These are phyloP conservation scores for Theileria luwenshuni DNA, from an alignment of 169 alveolate genomes.

Conservation along the genomic window DNA sequence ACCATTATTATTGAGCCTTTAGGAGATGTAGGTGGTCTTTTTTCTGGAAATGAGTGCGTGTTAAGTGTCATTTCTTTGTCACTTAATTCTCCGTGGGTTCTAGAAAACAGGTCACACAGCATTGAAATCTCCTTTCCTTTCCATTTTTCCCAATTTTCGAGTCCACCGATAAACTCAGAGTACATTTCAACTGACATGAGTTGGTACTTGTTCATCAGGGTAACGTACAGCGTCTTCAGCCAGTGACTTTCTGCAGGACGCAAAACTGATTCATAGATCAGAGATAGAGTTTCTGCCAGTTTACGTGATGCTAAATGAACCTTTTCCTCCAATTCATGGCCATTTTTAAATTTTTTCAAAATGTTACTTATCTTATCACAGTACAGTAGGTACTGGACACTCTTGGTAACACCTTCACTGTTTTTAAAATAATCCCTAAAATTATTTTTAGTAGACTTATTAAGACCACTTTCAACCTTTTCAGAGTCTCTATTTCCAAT, in stretches of 20 bases:
- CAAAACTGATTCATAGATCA: not conserved
- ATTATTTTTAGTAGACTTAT: too few species aligned
- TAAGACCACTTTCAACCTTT: not conserved
- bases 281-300: not conserved
- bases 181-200: slow-evolving; percentile 5
- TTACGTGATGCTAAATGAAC: not conserved
- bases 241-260: not conserved
- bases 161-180: not conserved
- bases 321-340: not conserved
- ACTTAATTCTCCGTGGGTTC: not conserved
- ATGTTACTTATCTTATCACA: not conserved
- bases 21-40: too few species aligned
- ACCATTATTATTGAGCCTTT: too few species aligned
- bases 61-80: too few species aligned
- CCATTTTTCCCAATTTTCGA: slow-evolving; percentile 13
- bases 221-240: slow-evolving; percentile 22
- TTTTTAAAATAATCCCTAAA: too few species aligned
- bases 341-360: not conserved
- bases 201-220: slow-evolving; percentile 21
- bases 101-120: slow-evolving; percentile 33
- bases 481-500: not conserved
- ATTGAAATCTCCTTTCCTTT: slow-evolving; percentile 37
- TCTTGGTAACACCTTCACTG: not conserved
- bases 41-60: too few species aligned
- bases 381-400: slow-evolving; percentile 9